These are phyloP conservation scores for Obba rivulosa DNA, from an alignment of 768 basidiomycete genomes.

Conservation along the genomic window DNA sequence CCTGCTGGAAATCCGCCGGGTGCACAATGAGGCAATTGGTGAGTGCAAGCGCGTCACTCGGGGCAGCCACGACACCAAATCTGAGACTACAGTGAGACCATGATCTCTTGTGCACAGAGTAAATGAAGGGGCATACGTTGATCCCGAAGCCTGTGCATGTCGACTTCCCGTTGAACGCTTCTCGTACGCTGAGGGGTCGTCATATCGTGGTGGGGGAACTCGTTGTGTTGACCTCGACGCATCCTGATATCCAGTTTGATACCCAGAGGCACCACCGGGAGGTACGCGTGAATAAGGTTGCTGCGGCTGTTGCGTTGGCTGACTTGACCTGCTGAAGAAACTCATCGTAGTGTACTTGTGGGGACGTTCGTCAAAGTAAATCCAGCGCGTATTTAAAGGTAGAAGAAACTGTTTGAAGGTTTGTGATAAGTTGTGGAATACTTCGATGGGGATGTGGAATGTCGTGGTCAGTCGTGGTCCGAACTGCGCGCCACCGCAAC, in stretches of 20 bases:
- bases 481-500: too few species aligned
- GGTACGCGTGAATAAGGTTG: conserved; percentile 41
- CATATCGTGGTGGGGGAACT: conserved; percentile 22
- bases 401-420: too few species aligned
- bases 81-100: conserved; percentile 7
- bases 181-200: conserved; percentile 25
- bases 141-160: conserved; percentile 9
- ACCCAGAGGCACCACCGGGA: conserved; percentile 19
- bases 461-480: too few species aligned
- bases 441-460: too few species aligned
- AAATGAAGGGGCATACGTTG: conserved; percentile 15
- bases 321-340: conserved; percentile 13
- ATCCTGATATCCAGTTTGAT: conserved; percentile 10
- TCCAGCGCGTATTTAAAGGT: too few species aligned
- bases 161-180: conserved; percentile 22
- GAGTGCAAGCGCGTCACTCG: conserved; percentile 50
- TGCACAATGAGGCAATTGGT: conserved; percentile 80
- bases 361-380: too few species aligned
- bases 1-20: conserved; percentile 66
- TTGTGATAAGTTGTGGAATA: too few species aligned
- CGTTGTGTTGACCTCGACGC: conserved; percentile 7
- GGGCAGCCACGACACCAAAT: conserved; percentile 19
- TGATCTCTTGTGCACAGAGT: not conserved
- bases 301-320: conserved; percentile 25
- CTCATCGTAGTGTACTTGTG: conserved; percentile 11